A percentile compares a stretch with the other conserved stretches of the same genome.
phyloP scores from a whole-genome alignment of 2,329 filamentous ascomycete species.

The Berkeleyomyces rouxiae region DNA sequence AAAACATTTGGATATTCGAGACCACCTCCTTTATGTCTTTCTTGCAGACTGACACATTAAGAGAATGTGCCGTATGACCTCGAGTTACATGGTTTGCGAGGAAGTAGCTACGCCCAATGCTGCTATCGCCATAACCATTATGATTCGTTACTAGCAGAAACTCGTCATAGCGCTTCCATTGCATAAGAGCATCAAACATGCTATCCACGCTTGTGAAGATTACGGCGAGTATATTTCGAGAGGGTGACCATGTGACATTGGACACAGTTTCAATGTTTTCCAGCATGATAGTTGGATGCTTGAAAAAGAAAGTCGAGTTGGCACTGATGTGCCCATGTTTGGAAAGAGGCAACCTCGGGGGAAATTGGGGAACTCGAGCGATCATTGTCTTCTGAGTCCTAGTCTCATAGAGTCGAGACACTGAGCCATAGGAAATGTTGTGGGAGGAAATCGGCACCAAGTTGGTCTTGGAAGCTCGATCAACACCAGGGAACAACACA shows the following conservation, averaged over 20 bases:
- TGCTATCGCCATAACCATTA: background rate
- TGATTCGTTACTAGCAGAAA: conserved; percentile 8
- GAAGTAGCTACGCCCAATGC: background rate
- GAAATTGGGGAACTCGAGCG: too few species aligned
- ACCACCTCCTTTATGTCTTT: background rate
- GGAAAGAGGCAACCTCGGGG: background rate
- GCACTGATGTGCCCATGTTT: background rate
- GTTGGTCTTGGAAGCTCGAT: background rate
- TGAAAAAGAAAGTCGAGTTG: conserved; percentile 7
- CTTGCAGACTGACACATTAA: background rate
- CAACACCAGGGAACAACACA: background rate
- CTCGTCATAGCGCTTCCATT: background rate
- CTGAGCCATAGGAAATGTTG: background rate
- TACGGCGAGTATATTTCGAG: background rate
- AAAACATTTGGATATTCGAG: background rate
- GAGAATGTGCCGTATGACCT: background rate
- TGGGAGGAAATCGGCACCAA: background rate
- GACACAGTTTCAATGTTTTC: background rate
- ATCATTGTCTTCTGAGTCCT: too few species aligned
- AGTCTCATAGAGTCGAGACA: background rate
- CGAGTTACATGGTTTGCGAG: background rate
- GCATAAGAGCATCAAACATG: background rate
- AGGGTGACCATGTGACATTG: background rate
- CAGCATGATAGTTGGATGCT: conserved; percentile 3
- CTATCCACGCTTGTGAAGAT: background rate